Conservation (phyloP, 2,329 filamentous ascomycete species). For the Colletotrichum musicola region DNA sequence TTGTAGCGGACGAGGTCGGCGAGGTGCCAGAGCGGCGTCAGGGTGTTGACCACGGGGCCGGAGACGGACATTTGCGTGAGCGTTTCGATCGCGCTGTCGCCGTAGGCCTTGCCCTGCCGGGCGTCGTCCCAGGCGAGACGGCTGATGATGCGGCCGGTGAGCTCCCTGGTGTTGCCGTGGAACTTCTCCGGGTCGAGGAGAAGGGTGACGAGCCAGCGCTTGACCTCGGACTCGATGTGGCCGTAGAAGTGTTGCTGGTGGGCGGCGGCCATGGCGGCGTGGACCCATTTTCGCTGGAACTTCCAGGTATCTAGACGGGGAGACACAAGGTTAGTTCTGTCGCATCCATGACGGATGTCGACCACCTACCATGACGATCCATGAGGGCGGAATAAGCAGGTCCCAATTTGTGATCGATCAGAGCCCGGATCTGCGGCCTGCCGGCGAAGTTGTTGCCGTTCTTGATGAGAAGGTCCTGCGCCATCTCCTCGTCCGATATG, state of each 20-base stretch:
- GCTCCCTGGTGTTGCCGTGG: slow-evolving; percentile 60
- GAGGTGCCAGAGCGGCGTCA: slow-evolving; percentile 62
- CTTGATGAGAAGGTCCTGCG: slow-evolving; percentile 62
- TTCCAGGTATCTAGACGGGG: slow-evolving; percentile 58
- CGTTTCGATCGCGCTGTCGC: slow-evolving; percentile 60
- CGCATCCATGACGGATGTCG: background rate
- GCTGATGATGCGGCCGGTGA: slow-evolving; percentile 64
- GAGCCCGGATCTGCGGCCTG: slow-evolving; percentile 62
- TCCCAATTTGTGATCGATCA: slow-evolving; percentile 63
- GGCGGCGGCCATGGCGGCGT: slow-evolving; percentile 60
- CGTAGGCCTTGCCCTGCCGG: slow-evolving; percentile 58
- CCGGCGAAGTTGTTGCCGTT: slow-evolving; percentile 64
- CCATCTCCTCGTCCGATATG: slow-evolving; percentile 62
- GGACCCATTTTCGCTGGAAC: slow-evolving; percentile 64
- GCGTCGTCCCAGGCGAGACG: slow-evolving; percentile 64
- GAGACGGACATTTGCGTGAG: slow-evolving; percentile 66
- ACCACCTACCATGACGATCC: slow-evolving; percentile 60
- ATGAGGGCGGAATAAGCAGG: slow-evolving; percentile 63
- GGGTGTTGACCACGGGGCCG: slow-evolving; percentile 62
- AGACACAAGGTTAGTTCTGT: background rate
- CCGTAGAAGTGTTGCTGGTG: slow-evolving; percentile 59
- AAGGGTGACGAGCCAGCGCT: slow-evolving; percentile 59
- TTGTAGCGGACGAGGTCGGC: slow-evolving; percentile 55
- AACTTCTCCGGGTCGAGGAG: slow-evolving; percentile 61
- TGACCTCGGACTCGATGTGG: slow-evolving; percentile 61